Conservation (phyloP, 768 basidiomycete genomes). For the Mycena epipterygia region DNA sequence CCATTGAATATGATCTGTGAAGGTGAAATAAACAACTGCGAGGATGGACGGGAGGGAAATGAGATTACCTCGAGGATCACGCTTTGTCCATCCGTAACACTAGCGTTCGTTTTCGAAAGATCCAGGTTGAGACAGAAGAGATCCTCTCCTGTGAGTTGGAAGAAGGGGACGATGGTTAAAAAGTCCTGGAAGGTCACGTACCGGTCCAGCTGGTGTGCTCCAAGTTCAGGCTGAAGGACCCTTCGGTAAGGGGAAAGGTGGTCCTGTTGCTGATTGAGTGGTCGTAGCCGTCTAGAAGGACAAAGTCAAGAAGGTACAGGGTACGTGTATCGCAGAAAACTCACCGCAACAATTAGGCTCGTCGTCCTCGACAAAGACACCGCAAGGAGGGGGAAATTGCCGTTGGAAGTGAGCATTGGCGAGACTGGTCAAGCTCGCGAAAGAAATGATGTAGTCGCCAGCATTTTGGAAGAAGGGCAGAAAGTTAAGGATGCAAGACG, state of each 20-base stretch:
- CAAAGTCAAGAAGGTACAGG: neutral
- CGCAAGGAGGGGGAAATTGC: conserved; percentile 82
- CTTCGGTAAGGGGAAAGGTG: conserved; percentile 75
- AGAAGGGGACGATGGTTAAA: conserved; percentile 63
- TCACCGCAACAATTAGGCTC: conserved; percentile 79
- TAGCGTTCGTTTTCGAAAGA: conserved; percentile 62
- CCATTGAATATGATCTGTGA: conserved; percentile 69
- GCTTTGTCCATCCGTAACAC: conserved; percentile 74
- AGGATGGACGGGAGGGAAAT: neutral
- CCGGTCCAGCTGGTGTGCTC: conserved; percentile 75
- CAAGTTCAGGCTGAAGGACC: conserved; percentile 73
- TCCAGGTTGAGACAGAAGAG: conserved; percentile 77
- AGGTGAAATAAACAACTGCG: neutral
- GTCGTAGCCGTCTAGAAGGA: conserved; percentile 71
- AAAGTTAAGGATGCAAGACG: neutral
- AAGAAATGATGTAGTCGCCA: conserved; percentile 49
- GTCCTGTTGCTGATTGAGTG: conserved; percentile 67
- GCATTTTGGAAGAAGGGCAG: conserved; percentile 44
- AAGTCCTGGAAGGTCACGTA: conserved; percentile 63
- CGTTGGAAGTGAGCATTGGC: conserved; percentile 85
- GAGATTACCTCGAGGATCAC: conserved; percentile 73
- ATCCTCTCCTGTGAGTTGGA: conserved; percentile 69
- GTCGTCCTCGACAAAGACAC: conserved; percentile 71
- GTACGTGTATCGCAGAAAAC: neutral
- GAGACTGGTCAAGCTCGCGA: conserved; percentile 54